Percentiles rank a stretch among this genome's conserved stretches.
Conservation (phyloP, 371 early-diverging fungal genomes). For the Apophysomyces ossiformis region DNA sequence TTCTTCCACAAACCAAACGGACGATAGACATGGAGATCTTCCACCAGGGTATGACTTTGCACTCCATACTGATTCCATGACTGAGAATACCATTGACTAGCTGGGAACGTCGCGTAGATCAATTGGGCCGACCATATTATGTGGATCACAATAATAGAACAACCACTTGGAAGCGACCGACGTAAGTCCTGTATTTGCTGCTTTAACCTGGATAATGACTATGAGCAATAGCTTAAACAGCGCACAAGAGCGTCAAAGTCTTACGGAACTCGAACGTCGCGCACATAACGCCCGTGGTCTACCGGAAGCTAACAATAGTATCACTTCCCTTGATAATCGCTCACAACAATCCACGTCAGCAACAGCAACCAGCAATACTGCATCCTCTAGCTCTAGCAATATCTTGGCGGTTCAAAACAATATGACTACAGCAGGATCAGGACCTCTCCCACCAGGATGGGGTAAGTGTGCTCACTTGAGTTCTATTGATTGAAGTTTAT, state of each 20-base stretch:
- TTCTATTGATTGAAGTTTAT: not conserved
- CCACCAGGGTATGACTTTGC: constrained; percentile 64
- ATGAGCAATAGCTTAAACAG: constrained; percentile 41
- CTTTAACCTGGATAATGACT: not conserved
- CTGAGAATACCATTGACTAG: constrained; percentile 28
- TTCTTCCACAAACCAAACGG: constrained; percentile 18
- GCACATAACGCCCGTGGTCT: constrained; percentile 81
- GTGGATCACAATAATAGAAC: constrained; percentile 74
- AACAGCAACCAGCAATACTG: not conserved
- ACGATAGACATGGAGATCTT: constrained; percentile 57
- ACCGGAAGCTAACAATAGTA: constrained; percentile 58
- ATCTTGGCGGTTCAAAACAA: constrained; percentile 54
- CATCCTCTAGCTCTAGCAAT: constrained; percentile 25
- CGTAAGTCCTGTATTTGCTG: constrained; percentile 27
- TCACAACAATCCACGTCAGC: constrained; percentile 8
- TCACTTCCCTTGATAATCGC: constrained; percentile 28
- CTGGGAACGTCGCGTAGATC: constrained; percentile 76
- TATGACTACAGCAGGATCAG: constrained; percentile 75
- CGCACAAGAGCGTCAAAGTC: constrained; percentile 55
- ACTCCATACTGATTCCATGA: not conserved
- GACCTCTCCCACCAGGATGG: constrained; percentile 97
- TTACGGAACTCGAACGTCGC: constrained; percentile 75
- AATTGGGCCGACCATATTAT: constrained; percentile 71
- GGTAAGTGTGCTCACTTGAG: constrained; percentile 40
- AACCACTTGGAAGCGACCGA: constrained; percentile 76